Evolutionary conservation across 306 rosid genomes (phyloP), one percentile per base, ranked within the genome.

Genomic region (Lotus japonicus): DNA sequence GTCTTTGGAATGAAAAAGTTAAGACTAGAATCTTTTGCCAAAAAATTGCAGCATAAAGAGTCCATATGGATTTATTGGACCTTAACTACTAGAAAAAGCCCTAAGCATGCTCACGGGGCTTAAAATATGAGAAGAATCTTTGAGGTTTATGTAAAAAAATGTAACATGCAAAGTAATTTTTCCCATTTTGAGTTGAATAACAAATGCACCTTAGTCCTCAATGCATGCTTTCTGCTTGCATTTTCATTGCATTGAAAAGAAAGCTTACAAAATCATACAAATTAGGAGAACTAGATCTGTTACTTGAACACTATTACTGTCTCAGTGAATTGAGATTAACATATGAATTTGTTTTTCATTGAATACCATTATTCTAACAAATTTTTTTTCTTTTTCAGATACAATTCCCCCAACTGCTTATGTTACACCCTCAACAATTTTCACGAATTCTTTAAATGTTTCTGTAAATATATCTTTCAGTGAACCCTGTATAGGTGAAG

Each of bases 381-480:
- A 53, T 18, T 57, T 67, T 2, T 45, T 39, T 19, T 1, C 2
- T 53, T 73, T 81, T 81, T 76, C 92, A 92, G 98, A 92, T 80
- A 89, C 95, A 33, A 58, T 82, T 63, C 89, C 87, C n/a, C 96
- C 98, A 35, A 92, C 96, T 43, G 98, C 98, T 58, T 10, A 71
- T 82, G 73, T 89, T 64, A 79, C 86, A 41, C 60, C 88, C 64
- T 77, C 89, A 9, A 81, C 79, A 42, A 17, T 83, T 43, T 89
- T 89, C 75, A 92, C 95, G 33, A 88, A 82, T 52, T 82, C 84
- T 50, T 66, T 59, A 54, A 89, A 87, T 74, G 84, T 92, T 72
- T 84, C 92, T 6, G 92, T 92, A 70, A 88, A 78, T 74, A 79
- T 92, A 70, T 68, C 96, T 16, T 92, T 92, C 84, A 87, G 84